Evolutionary conservation across 495 filamentous ascomycete species (phyloP), one percentile per base, ranked within the genome.

Genomic region (Cryomyces minteri): DNA sequence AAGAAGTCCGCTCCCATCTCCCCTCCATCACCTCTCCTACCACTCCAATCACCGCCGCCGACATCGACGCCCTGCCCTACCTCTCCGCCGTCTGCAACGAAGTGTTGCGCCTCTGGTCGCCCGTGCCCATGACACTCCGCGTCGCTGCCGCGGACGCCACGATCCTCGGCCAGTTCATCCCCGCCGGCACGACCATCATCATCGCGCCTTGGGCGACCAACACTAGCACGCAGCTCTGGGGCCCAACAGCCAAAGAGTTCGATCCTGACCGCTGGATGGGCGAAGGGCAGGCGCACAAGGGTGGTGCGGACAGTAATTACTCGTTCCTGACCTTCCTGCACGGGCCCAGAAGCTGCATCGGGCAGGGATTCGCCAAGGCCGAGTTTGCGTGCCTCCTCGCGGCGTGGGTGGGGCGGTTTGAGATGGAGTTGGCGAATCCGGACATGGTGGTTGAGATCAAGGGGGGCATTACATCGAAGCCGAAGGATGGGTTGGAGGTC

Each of bases 371-470:
- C 62, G 82, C 87, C 0, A 81, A 76, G 60, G 67, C 76, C 0
- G 90, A 95, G 67, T 82, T 92, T 58, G 82, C 81, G 6, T 84
- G 76, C 54, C 61, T 94, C 51, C 48, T 98, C 41, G 88, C 85
- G 43, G 70, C 72, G 4, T 69, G 77, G 62, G 74, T 88, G 14
- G 84, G 84, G 10, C 67, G 71, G 37, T 92, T 79, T 51, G 67
- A 78, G 51, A 73, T 85, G 52, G 69, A 73, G 60, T 50, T 62
- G 30, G 53, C 54, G 42, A 59, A 62, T 32, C 47, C 45, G 36
- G 50, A 52, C 48, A 47, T 49, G 42, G 31, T 49, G 39, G 30
- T 56, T 32, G 52, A 66, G 43, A 61, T 63, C 49, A 54, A 57
- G 48, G 57, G 60, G 6, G 60, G 56, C 5, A 53, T 64, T 31